Evolutionary conservation across 75 land plant genomes (phyloP).

Genomic region (Selaginella tamariscina): DNA sequence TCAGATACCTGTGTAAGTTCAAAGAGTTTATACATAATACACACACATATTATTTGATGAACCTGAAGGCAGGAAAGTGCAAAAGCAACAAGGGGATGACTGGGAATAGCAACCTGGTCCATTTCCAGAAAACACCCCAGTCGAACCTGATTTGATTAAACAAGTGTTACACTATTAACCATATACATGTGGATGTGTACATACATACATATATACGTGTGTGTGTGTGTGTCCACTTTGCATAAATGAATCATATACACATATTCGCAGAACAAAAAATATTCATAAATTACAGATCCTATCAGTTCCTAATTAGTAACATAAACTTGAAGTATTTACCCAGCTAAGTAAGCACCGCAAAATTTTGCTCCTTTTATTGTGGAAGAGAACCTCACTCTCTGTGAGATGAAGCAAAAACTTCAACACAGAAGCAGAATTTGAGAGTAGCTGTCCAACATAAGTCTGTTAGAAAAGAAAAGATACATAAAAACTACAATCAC

Average conservation of each 20-base stretch:
- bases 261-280: background rate
- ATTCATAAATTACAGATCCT: background rate
- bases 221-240: no score
- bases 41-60: background rate
- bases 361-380: slow-evolving; percentile 58
- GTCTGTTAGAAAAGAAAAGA: background rate
- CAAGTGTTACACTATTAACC: background rate
- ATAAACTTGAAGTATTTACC: slow-evolving; percentile 31
- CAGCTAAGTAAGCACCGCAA: slow-evolving; percentile 88
- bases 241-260: no score
- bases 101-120: slow-evolving; percentile 40
- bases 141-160: slow-evolving; percentile 47
- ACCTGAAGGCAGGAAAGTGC: slow-evolving; percentile 79
- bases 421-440: slow-evolving; percentile 65
- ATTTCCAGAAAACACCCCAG: slow-evolving; percentile 87
- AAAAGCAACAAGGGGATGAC: slow-evolving; percentile 82
- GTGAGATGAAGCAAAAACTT: slow-evolving; percentile 69
- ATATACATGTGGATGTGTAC: background rate
- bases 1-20: slow-evolving; percentile 42
- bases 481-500: background rate
- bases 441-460: slow-evolving; percentile 54
- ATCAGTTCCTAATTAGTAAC: background rate
- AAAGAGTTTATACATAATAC: background rate
- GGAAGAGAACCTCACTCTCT: slow-evolving; percentile 26
- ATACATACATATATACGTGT: background rate